A percentile compares a stretch with the other conserved stretches of the same genome.
Evolutionary conservation across 257 asterid genomes (phyloP).

Genomic region (Primulina tabacum): DNA sequence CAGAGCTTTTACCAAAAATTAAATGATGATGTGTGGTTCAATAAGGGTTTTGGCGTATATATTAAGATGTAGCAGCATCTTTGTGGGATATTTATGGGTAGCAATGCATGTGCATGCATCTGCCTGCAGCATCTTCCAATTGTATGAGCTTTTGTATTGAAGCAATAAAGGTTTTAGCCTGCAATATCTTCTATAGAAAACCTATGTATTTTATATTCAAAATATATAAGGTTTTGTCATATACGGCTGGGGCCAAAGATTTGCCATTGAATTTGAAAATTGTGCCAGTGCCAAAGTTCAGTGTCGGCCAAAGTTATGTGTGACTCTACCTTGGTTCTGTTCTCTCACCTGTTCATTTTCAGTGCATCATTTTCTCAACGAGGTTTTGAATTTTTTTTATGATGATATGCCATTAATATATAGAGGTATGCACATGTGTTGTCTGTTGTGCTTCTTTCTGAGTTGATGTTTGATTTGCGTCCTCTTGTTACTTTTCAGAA

Average conservation of each 20-base stretch:
- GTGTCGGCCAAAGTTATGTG: background rate
- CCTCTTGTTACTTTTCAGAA: conserved; percentile 49
- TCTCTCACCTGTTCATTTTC: background rate
- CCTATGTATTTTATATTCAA: background rate
- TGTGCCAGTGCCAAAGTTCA: background rate
- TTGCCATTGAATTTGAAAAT: background rate
- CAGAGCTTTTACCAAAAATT: conserved; percentile 1
- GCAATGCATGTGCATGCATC: background rate
- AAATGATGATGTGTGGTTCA: background rate
- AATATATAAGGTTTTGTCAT: background rate
- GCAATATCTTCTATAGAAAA: conserved; percentile 7
- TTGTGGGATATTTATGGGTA: background rate
- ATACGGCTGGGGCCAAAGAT: background rate
- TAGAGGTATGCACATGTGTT: conserved; percentile 12
- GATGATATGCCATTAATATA: background rate
- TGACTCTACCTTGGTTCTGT: background rate
- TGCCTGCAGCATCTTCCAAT: background rate
- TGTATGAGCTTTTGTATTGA: background rate
- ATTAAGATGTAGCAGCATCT: conserved; percentile 4
- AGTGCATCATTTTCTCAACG: background rate
- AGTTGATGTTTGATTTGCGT: conserved; percentile 20
- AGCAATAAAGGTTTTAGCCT: background rate
- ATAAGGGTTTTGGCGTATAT: background rate
- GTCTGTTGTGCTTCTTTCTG: background rate
- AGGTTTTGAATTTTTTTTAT: conserved; percentile 1